A percentile compares a stretch with the other conserved stretches of the same genome.
Conservation (phyloP, 495 filamentous ascomycete genomes). For the Cercophora sp. region DNA sequence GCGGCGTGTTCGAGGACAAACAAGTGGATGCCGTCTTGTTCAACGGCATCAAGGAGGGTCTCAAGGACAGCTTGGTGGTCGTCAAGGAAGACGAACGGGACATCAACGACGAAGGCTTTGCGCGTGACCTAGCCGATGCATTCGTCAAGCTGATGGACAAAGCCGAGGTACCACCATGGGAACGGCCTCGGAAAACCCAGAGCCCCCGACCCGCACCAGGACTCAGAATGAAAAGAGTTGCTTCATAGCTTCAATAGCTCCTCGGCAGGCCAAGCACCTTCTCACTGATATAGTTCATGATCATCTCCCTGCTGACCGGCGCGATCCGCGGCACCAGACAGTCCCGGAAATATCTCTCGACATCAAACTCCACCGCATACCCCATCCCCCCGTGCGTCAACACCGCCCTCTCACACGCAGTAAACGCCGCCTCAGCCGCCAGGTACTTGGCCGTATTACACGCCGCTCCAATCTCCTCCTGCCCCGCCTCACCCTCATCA, state of each 20-base stretch:
- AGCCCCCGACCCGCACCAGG: too few relatives aligned
- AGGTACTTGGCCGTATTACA: constrained; percentile 76
- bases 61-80: constrained; percentile 27
- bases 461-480: constrained; percentile 64
- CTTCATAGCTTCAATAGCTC: constrained; percentile 51
- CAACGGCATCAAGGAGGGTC: constrained; percentile 35
- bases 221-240: too few relatives aligned
- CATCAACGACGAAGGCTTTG: constrained; percentile 40
- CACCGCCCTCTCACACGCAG: constrained; percentile 66
- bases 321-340: constrained; percentile 72
- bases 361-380: constrained; percentile 74
- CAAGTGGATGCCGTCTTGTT: constrained; percentile 40
- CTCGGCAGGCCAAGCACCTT: constrained; percentile 58
- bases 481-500: constrained; percentile 53
- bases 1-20: constrained; percentile 33
- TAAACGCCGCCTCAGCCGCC: constrained; percentile 74
- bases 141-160: constrained; percentile 19
- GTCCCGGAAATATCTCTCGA: constrained; percentile 72
- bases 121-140: constrained; percentile 37
- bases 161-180: too few relatives aligned
- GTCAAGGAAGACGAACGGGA: constrained; percentile 36
- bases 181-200: too few relatives aligned
- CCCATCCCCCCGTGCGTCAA: constrained; percentile 72
- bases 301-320: constrained; percentile 75
- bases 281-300: constrained; percentile 74